Percentiles rank a stretch among this genome's conserved stretches.
Conservation (phyloP, 495 filamentous ascomycete genomes). For the Trichoderma erinaceum region DNA sequence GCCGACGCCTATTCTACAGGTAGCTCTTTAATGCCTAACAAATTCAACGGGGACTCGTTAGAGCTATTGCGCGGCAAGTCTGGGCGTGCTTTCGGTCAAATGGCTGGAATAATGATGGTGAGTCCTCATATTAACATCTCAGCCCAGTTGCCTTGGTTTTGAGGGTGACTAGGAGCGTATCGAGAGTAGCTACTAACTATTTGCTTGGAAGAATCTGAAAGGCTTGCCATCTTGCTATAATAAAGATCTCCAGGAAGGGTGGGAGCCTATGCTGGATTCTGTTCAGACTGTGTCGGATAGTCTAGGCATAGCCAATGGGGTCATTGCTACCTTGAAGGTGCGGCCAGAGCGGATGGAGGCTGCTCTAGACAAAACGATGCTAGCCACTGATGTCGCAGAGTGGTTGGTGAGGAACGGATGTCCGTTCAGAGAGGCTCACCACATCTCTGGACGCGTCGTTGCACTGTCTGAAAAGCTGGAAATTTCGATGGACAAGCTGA, state of each 20-base stretch:
- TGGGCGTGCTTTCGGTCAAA: conserved; percentile 72
- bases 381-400: conserved; percentile 52
- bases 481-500: conserved; percentile 60
- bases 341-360: conserved; percentile 64
- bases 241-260: conserved; percentile 82
- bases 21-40: conserved; percentile 77
- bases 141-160: conserved; percentile 15
- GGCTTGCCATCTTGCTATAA: conserved; percentile 52
- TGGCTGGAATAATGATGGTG: conserved; percentile 69
- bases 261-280: conserved; percentile 74
- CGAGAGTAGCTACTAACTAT: conserved; percentile 12
- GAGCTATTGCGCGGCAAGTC: conserved; percentile 78
- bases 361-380: conserved; percentile 52
- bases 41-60: conserved; percentile 62
- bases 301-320: conserved; percentile 71
- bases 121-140: conserved; percentile 15
- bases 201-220: conserved; percentile 51
- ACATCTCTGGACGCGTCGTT: conserved; percentile 64
- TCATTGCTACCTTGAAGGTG: conserved; percentile 62
- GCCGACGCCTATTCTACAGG: conserved; percentile 77
- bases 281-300: conserved; percentile 75
- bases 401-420: conserved; percentile 24
- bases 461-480: conserved; percentile 48
- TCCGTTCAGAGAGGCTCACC: conserved; percentile 65
- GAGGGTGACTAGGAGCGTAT: conserved; percentile 11